Conservation (phyloP, 192 early-diverging fungal species). For the Funneliformis geosporum region DNA sequence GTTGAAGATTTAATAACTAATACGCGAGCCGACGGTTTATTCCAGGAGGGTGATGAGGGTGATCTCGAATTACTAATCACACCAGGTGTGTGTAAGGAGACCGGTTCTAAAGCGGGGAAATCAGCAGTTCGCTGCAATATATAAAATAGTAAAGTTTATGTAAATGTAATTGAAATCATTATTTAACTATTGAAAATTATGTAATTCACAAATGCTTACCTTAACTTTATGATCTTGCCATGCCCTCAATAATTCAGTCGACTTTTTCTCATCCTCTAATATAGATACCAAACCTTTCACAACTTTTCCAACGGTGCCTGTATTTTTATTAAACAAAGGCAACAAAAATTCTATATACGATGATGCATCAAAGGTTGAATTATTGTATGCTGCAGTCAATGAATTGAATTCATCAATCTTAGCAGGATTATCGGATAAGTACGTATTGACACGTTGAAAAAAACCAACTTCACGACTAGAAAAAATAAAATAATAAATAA, state of each 20-base stretch:
- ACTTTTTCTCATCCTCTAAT: constrained; percentile 54
- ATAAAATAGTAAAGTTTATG: neutral
- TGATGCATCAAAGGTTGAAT: constrained; percentile 42
- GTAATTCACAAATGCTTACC: constrained; percentile 33
- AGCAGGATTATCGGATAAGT: constrained; percentile 36
- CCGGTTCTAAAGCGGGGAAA: constrained; percentile 40
- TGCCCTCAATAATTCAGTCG: constrained; percentile 58
- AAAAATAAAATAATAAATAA: neutral
- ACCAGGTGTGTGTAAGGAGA: constrained; percentile 31
- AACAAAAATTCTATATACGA: constrained; percentile 48
- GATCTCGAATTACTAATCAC: constrained; percentile 32
- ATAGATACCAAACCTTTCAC: constrained; percentile 53
- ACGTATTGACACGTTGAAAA: constrained; percentile 42
- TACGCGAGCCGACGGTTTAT: constrained; percentile 56
- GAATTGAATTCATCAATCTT: constrained; percentile 52
- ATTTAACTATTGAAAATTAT: neutral
- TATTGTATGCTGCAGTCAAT: constrained; percentile 51
- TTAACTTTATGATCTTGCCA: constrained; percentile 69
- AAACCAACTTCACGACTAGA: constrained; percentile 43
- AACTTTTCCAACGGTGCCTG: constrained; percentile 49
- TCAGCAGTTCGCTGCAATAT: neutral
- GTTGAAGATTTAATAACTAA: constrained; percentile 73
- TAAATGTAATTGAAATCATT: neutral
- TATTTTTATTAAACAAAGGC: constrained; percentile 40
- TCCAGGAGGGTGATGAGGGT: constrained; percentile 40